Evolutionary conservation across 306 rosid genomes (phyloP).

Genomic region (Malus orientalis): DNA sequence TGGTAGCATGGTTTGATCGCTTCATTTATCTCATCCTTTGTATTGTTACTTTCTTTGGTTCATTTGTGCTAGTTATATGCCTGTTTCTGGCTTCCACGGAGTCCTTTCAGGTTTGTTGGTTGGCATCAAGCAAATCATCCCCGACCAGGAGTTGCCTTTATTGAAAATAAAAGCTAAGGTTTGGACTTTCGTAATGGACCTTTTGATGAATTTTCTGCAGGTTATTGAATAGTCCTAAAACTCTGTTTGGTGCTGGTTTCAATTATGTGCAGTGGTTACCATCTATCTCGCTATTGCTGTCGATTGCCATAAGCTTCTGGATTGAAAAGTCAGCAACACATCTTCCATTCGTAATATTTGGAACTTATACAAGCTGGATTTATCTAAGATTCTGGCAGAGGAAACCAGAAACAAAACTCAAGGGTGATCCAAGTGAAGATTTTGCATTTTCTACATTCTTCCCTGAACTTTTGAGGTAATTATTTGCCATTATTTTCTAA

Average conservation of each 20-base stretch:
- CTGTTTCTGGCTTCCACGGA: slow-evolving; percentile 91
- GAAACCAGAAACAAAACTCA: slow-evolving; percentile 73
- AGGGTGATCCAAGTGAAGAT: slow-evolving; percentile 93
- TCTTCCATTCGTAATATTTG: slow-evolving; percentile 82
- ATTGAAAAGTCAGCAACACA: slow-evolving; percentile 50
- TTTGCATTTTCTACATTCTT: slow-evolving; percentile 87
- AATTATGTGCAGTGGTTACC: slow-evolving; percentile 76
- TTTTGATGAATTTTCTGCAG: background rate
- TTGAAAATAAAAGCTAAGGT: slow-evolving; percentile 75
- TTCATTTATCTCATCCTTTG: background rate
- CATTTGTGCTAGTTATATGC: slow-evolving; percentile 54
- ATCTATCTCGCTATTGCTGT: slow-evolving; percentile 46
- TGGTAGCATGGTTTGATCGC: slow-evolving; percentile 2
- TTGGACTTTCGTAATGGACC: slow-evolving; percentile 1
- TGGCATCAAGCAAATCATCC: slow-evolving; percentile 90
- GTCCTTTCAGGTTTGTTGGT: slow-evolving; percentile 86
- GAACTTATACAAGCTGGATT: slow-evolving; percentile 88
- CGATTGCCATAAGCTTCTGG: slow-evolving; percentile 60
- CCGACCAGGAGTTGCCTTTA: slow-evolving; percentile 81
- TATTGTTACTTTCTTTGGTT: slow-evolving; percentile 1
- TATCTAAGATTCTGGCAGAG: slow-evolving; percentile 96
- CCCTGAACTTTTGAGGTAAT: slow-evolving; percentile 77
- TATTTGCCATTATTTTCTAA: background rate
- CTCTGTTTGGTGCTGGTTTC: slow-evolving; percentile 12
- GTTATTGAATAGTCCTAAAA: slow-evolving; percentile 11